Conservation (phyloP, 352 stramenopile species). For the Thraustochytrium sp. region DNA sequence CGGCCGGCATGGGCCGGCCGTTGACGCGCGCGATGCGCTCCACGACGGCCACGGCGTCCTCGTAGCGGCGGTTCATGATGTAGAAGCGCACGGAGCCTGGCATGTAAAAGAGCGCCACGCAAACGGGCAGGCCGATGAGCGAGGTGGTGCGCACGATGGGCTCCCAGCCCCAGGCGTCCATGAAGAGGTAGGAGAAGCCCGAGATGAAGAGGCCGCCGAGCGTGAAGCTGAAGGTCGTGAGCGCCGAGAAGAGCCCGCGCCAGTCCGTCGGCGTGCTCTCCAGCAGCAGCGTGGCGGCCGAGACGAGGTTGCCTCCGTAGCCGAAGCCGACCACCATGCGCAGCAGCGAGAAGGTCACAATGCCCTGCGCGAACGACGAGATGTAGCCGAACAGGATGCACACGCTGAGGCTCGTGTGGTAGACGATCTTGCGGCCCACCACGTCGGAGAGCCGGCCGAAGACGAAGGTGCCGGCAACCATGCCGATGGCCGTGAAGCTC, state of each 20-base stretch:
- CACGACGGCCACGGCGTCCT: background rate
- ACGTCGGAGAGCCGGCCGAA: slow-evolving; percentile 29
- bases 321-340: slow-evolving; percentile 23
- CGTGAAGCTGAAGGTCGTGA: slow-evolving; percentile 7
- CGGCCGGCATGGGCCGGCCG: background rate
- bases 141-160: slow-evolving; percentile 6
- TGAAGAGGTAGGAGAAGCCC: background rate
- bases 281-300: slow-evolving; percentile 3
- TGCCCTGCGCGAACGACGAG: background rate
- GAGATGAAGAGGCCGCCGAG: slow-evolving; percentile 12
- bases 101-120: slow-evolving; percentile 8
- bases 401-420: background rate
- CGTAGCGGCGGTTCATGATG: slow-evolving; percentile 22
- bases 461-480: background rate
- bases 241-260: background rate
- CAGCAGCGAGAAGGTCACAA: background rate
- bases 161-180: slow-evolving; percentile 12
- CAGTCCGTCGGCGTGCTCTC: background rate
- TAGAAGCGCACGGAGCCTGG: slow-evolving; percentile 17
- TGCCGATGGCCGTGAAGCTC: slow-evolving; percentile 5
- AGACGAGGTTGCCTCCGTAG: slow-evolving; percentile 32
- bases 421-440: background rate
- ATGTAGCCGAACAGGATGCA: slow-evolving; percentile 4
- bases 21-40: slow-evolving; percentile 19
- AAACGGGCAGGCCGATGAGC: slow-evolving; percentile 2